Evolutionary conservation across 1,284 basidiomycete genomes (phyloP).

Genomic region (Trametes sp.): DNA sequence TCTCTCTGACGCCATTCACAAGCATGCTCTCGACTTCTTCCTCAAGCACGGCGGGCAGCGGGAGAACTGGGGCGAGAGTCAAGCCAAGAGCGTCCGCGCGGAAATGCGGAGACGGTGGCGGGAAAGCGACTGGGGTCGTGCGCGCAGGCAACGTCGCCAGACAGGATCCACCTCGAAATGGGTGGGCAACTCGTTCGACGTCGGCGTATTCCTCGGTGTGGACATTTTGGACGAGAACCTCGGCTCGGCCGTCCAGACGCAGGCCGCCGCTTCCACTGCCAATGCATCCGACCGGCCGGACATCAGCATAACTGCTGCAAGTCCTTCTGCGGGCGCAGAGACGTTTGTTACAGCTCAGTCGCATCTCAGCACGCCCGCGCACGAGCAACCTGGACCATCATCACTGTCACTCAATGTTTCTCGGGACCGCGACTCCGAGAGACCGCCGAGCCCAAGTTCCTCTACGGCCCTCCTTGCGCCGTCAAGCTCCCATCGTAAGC

Average conservation of each 20-base stretch:
- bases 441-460: constrained; percentile 24
- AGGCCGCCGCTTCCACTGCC: constrained; percentile 9
- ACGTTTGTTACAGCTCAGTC: constrained; percentile 49
- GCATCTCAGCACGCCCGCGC: constrained; percentile 17
- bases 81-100: constrained; percentile 56
- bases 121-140: constrained; percentile 68
- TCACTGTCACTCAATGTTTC: constrained; percentile 11
- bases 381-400: background rate
- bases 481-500: constrained; percentile 1
- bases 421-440: constrained; percentile 7
- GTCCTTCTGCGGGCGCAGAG: constrained; percentile 35
- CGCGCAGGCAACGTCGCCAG: constrained; percentile 50
- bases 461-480: constrained; percentile 29
- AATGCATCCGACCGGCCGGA: background rate
- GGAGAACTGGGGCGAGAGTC: constrained; percentile 70
- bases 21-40: constrained; percentile 70
- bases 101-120: constrained; percentile 70
- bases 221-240: constrained; percentile 51
- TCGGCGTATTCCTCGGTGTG: constrained; percentile 72
- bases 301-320: constrained; percentile 1
- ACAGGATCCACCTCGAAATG: constrained; percentile 50
- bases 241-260: constrained; percentile 16
- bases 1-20: constrained; percentile 55
- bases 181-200: constrained; percentile 79
- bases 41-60: constrained; percentile 63